Evolutionary conservation across 1,139 yeast species (phyloP).

Genomic region (Nakaseomyces kungkrabaensis): DNA sequence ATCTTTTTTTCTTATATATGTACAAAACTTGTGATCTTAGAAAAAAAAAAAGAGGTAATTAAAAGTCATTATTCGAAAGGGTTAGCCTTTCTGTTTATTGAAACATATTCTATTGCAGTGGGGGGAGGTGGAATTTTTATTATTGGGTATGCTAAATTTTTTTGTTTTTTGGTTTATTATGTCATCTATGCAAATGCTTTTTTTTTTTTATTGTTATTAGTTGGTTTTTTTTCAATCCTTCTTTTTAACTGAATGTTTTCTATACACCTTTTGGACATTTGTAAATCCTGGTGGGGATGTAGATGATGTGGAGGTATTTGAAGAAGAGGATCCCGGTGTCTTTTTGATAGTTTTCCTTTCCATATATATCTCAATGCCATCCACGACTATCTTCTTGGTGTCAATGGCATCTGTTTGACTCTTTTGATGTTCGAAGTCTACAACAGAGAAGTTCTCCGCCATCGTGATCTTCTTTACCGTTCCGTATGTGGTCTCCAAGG

Average conservation of each 20-base stretch:
- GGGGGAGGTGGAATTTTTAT: no score
- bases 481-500: constrained; percentile 24
- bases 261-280: constrained; percentile 5
- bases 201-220: neutral
- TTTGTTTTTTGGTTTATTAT: no score
- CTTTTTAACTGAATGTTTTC: constrained; percentile 6
- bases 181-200: neutral
- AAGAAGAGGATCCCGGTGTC: constrained; percentile 4
- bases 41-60: no score
- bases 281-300: constrained; percentile 8
- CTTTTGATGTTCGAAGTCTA: constrained; percentile 25
- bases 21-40: no score
- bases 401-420: constrained; percentile 27
- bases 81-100: no score
- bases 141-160: no score
- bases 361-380: constrained; percentile 18
- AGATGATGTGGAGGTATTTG: constrained; percentile 6
- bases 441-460: constrained; percentile 27
- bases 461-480: constrained; percentile 22
- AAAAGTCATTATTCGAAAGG: no score
- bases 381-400: constrained; percentile 17
- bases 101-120: no score
- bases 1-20: constrained; percentile 1
- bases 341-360: constrained; percentile 24
- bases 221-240: constrained; percentile 4